Conservation (phyloP, 169 alveolate species). For the Cryptosporidium xiaoi region DNA sequence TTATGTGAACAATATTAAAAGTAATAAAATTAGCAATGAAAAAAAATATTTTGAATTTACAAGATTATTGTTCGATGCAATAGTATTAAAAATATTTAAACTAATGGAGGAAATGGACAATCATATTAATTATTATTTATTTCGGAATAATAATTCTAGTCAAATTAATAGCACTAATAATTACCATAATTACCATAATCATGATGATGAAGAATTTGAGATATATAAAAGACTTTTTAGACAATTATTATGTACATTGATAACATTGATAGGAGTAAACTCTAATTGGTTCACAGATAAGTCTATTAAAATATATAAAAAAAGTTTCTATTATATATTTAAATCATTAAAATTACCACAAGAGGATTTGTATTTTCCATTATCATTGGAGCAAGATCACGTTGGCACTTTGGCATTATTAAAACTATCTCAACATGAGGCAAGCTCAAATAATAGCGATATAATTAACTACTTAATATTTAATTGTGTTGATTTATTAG, state of each 20-base stretch:
- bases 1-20: neutral
- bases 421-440: conserved; percentile 37
- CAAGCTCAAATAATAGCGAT: conserved; percentile 4
- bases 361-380: conserved; percentile 55
- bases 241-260: conserved; percentile 46
- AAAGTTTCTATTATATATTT: conserved; percentile 25
- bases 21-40: neutral
- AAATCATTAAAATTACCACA: conserved; percentile 19
- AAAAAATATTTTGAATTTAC: conserved; percentile 21
- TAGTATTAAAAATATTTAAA: neutral
- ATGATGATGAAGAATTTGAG: neutral
- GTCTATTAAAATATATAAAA: conserved; percentile 2
- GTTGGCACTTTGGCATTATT: conserved; percentile 58
- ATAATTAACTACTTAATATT: conserved; percentile 21
- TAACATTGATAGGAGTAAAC: conserved; percentile 50
- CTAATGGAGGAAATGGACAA: conserved; percentile 22
- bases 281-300: conserved; percentile 50
- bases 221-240: conserved; percentile 23
- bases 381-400: conserved; percentile 64
- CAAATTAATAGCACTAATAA: too few relatives aligned
- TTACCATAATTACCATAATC: neutral
- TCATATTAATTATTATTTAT: conserved; percentile 13
- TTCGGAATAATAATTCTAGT: neutral
- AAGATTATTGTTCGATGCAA: conserved; percentile 39
- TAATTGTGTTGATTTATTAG: conserved; percentile 33